These are phyloP conservation scores for Lycium barbarum DNA, from an alignment of 257 asterid genomes.

Conservation along the genomic window DNA sequence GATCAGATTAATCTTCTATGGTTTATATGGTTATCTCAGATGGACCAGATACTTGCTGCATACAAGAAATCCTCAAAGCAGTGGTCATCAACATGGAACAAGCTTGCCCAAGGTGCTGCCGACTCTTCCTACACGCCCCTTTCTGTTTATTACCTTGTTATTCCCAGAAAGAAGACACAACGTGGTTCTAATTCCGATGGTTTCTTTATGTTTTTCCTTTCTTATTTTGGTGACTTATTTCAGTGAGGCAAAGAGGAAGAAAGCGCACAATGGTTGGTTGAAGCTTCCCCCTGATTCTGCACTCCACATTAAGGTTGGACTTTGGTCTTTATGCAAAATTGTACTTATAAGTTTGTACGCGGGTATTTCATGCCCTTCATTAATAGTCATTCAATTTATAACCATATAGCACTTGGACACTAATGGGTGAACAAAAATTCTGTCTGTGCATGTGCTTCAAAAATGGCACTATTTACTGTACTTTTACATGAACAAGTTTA, in stretches of 20 bases:
- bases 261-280: constrained; percentile 93
- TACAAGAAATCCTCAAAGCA: constrained; percentile 94
- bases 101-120: constrained; percentile 86
- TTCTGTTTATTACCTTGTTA: neutral
- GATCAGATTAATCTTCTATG: neutral
- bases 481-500: neutral
- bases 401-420: neutral
- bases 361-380: too few relatives aligned
- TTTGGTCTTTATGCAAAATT: neutral
- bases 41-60: constrained; percentile 83
- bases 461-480: neutral
- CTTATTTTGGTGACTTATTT: constrained; percentile 28
- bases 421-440: neutral
- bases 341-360: too few relatives aligned
- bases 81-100: constrained; percentile 90
- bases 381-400: too few relatives aligned
- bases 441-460: neutral
- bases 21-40: constrained; percentile 44
- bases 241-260: constrained; percentile 91
- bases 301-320: constrained; percentile 30
- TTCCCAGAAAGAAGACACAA: neutral
- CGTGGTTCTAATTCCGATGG: constrained; percentile 7
- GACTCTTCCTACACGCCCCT: constrained; percentile 12
- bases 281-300: constrained; percentile 32
- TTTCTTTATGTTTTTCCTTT: constrained; percentile 13